Conservation (phyloP, 1,284 basidiomycete species). For the Tylopilus orsonianus region DNA sequence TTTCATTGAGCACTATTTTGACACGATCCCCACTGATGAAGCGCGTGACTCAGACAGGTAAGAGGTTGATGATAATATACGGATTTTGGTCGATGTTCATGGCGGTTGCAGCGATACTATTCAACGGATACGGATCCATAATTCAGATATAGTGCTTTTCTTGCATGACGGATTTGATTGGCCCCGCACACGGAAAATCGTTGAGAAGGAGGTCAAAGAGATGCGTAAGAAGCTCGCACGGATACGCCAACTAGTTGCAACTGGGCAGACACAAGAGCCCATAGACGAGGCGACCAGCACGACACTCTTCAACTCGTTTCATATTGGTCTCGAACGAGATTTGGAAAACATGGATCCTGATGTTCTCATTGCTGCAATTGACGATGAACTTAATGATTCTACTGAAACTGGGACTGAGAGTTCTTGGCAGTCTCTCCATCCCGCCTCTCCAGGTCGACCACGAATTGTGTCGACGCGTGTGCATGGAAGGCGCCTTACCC, state of each 20-base stretch:
- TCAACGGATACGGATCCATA: conserved; percentile 54
- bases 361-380: conserved; percentile 85
- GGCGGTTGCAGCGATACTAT: conserved; percentile 49
- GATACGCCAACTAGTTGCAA: conserved; percentile 92
- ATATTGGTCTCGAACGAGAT: conserved; percentile 80
- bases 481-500: conserved; percentile 64
- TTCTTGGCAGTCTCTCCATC: conserved; percentile 81
- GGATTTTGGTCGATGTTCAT: conserved; percentile 12
- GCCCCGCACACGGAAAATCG: conserved; percentile 78
- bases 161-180: conserved; percentile 96
- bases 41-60: conserved; percentile 49
- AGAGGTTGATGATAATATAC: conserved; percentile 19
- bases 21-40: conserved; percentile 59
- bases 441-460: conserved; percentile 41
- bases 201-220: conserved; percentile 86
- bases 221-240: conserved; percentile 86
- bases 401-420: conserved; percentile 76
- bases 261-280: conserved; percentile 86
- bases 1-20: conserved; percentile 72
- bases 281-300: conserved; percentile 77
- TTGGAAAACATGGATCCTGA: conserved; percentile 72
- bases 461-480: conserved; percentile 42
- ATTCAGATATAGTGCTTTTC: conserved; percentile 65
- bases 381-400: conserved; percentile 82
- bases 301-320: conserved; percentile 90